A percentile compares a stretch with the other conserved stretches of the same genome.
These are phyloP conservation scores for Schoenoplectus tabernaemontani DNA, from an alignment of 202 grass and related monocot genomes.

Conservation along the genomic window DNA sequence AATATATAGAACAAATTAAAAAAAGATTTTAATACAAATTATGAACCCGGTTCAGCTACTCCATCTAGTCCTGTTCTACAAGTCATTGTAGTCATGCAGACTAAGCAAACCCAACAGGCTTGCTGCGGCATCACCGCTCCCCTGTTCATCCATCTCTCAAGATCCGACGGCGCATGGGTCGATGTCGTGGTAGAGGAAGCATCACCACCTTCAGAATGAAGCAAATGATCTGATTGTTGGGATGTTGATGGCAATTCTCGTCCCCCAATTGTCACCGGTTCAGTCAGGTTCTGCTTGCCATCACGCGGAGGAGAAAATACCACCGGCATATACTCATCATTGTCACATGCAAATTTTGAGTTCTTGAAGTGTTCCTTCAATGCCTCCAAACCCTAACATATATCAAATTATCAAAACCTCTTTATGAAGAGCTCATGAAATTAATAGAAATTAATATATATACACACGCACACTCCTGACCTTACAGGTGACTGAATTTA, in stretches of 20 bases:
- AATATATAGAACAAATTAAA: neutral
- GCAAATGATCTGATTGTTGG: slow-evolving; percentile 9
- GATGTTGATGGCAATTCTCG: slow-evolving; percentile 25
- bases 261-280: slow-evolving; percentile 56
- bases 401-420: neutral
- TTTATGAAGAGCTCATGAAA: too few relatives aligned
- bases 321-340: slow-evolving; percentile 92
- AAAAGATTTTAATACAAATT: neutral
- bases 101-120: slow-evolving; percentile 6
- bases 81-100: slow-evolving; percentile 43
- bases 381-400: slow-evolving; percentile 88
- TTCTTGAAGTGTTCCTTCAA: slow-evolving; percentile 97
- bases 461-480: too few relatives aligned
- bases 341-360: slow-evolving; percentile 92
- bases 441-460: too few relatives aligned
- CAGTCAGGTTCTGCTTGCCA: slow-evolving; percentile 54
- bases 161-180: slow-evolving; percentile 43
- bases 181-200: slow-evolving; percentile 61
- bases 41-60: slow-evolving; percentile 1
- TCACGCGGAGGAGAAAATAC: slow-evolving; percentile 79
- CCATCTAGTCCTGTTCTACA: slow-evolving; percentile 22
- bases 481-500: neutral
- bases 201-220: slow-evolving; percentile 40
- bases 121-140: neutral
- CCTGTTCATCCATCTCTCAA: slow-evolving; percentile 33